These are phyloP conservation scores for Populus hybrid DNA, from an alignment of 441 rosid species.

Conservation along the genomic window DNA sequence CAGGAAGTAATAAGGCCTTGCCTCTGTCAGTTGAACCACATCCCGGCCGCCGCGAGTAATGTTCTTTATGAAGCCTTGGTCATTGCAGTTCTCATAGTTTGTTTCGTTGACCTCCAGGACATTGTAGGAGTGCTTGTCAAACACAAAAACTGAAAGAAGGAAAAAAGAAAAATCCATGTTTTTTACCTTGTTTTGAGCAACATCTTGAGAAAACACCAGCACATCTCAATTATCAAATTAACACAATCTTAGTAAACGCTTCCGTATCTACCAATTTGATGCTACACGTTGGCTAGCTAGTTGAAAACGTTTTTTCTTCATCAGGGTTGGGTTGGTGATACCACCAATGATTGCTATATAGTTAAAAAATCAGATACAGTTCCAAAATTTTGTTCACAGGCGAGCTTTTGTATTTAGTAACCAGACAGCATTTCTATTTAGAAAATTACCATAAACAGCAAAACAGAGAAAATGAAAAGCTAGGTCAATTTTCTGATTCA, in stretches of 20 bases:
- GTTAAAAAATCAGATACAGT: background rate
- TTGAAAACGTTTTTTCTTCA: no score
- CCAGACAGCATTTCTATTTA: no score
- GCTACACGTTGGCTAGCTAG: no score
- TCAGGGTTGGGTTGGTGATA: no score
- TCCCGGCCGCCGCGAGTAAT: constrained; percentile 75
- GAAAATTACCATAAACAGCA: background rate
- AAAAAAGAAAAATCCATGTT: background rate
- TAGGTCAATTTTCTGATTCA: background rate
- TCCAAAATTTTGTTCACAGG: background rate
- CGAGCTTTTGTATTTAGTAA: background rate
- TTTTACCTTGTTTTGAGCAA: background rate
- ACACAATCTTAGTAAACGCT: no score
- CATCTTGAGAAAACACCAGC: background rate
- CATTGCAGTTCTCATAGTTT: constrained; percentile 54
- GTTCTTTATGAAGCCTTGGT: constrained; percentile 45
- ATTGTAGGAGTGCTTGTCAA: constrained; percentile 64
- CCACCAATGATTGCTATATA: background rate
- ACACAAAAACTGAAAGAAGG: constrained; percentile 51
- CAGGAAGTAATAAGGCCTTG: constrained; percentile 61
- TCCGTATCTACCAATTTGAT: no score
- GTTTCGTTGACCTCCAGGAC: constrained; percentile 84
- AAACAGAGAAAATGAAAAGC: no score
- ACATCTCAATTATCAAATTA: background rate
- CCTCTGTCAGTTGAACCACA: constrained; percentile 63